Conservation (phyloP, 2,329 filamentous ascomycete species). For the Niveomyces coronatus region DNA sequence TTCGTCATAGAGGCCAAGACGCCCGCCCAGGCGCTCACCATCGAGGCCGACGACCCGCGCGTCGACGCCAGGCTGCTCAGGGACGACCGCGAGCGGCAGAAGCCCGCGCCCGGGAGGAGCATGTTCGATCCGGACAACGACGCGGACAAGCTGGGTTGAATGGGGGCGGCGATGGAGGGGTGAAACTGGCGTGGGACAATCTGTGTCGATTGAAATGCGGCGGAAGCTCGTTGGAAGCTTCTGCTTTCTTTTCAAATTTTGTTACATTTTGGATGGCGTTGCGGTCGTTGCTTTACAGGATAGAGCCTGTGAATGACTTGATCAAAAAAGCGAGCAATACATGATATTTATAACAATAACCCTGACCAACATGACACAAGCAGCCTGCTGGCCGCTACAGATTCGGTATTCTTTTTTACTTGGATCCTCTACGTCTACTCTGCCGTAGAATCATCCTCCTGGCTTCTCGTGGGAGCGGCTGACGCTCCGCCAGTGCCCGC, state of each 20-base stretch:
- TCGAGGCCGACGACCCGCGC: conserved; percentile 85
- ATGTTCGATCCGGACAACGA: conserved; percentile 70
- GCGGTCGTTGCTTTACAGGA: no score
- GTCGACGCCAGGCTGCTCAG: conserved; percentile 85
- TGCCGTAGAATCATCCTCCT: conserved; percentile 29
- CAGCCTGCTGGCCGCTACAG: no score
- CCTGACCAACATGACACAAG: no score
- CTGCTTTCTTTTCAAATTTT: no score
- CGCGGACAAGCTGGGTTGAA: conserved; percentile 64
- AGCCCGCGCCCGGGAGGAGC: conserved; percentile 43
- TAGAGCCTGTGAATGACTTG: no score
- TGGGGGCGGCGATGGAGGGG: no score
- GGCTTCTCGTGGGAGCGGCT: conserved; percentile 60
- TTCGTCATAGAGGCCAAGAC: conserved; percentile 85
- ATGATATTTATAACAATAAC: conserved; percentile 14
- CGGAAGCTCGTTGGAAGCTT: no score
- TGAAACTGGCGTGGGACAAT: no score
- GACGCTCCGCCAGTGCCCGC: conserved; percentile 61
- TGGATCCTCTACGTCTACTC: conserved; percentile 17
- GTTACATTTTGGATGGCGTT: no score
- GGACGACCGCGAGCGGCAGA: conserved; percentile 65
- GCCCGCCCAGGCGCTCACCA: conserved; percentile 69
- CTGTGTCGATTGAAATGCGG: no score
- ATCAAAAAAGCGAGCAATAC: background rate
- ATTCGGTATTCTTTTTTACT: conserved; percentile 13